Evolutionary conservation across 2,329 filamentous ascomycete genomes (phyloP).

Genomic region (Talaromyces sp.): DNA sequence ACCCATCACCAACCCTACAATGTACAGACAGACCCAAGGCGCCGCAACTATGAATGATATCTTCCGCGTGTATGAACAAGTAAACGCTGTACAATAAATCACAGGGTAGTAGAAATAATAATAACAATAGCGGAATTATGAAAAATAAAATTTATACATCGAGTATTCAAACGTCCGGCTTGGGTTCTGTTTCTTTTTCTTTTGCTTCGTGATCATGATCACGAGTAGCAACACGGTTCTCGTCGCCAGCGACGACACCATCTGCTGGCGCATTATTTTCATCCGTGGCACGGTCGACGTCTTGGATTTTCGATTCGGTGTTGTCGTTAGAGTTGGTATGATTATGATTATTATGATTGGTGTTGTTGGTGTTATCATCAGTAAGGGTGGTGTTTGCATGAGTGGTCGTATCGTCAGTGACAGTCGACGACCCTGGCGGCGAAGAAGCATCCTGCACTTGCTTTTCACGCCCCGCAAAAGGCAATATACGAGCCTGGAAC

Average conservation of each 20-base stretch:
- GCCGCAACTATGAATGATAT: not conserved
- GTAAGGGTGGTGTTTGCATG: not conserved
- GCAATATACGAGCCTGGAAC: slow-evolving; percentile 21
- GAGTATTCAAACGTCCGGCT: not conserved
- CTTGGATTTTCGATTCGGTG: not conserved
- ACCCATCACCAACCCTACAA: not conserved
- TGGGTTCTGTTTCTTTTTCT: not conserved
- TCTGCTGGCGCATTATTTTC: not conserved
- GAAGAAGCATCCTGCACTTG: not conserved
- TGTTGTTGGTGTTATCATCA: not conserved
- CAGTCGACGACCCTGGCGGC: not conserved
- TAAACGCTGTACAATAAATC: not conserved
- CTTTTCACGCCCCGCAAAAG: slow-evolving; percentile 8
- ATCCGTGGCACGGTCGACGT: not conserved
- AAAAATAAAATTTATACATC: not conserved
- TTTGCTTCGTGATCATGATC: not conserved
- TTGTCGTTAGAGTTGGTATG: not conserved
- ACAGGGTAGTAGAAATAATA: not conserved
- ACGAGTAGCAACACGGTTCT: not conserved
- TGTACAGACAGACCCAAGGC: not conserved
- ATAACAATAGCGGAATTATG: not conserved
- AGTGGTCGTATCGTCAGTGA: not conserved
- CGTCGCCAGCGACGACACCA: not conserved
- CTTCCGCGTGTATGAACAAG: not conserved
- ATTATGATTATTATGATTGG: not conserved